Conservation (phyloP, 2,329 filamentous ascomycete species). For the Stachybotrys chartarum region DNA sequence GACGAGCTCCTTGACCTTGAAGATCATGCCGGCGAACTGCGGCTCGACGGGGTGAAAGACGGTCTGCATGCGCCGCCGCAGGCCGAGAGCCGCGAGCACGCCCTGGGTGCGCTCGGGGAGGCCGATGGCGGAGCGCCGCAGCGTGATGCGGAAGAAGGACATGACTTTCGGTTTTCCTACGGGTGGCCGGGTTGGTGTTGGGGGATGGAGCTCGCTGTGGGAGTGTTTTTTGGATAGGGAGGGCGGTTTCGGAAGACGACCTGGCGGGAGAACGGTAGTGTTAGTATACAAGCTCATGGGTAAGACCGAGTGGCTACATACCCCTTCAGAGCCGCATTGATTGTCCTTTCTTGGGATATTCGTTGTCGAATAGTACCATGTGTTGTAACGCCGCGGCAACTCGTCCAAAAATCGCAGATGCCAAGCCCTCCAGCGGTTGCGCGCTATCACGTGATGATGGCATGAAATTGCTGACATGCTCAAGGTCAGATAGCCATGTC, state of each 20-base stretch:
- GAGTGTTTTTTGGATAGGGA: neutral
- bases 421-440: neutral
- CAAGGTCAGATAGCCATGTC: no score
- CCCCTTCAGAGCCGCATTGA: neutral
- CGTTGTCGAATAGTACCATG: neutral
- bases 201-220: neutral
- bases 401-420: neutral
- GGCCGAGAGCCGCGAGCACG: slow-evolving; percentile 76
- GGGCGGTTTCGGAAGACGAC: neutral
- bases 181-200: neutral
- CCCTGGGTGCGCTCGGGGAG: slow-evolving; percentile 73
- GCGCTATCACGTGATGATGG: neutral
- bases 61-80: slow-evolving; percentile 76
- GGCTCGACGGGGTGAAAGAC: slow-evolving; percentile 83
- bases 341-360: neutral
- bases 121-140: slow-evolving; percentile 83
- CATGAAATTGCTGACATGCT: neutral
- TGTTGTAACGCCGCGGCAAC: neutral
- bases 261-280: neutral
- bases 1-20: slow-evolving; percentile 90
- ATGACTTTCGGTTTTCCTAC: slow-evolving; percentile 31
- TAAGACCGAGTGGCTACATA: neutral
- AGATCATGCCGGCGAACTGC: slow-evolving; percentile 81
- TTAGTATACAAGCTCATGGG: neutral
- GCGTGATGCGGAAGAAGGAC: slow-evolving; percentile 85